Evolutionary conservation across 345 rosid species (phyloP), one percentile per base, ranked within the genome.

Genomic region (Acer saccharum): DNA sequence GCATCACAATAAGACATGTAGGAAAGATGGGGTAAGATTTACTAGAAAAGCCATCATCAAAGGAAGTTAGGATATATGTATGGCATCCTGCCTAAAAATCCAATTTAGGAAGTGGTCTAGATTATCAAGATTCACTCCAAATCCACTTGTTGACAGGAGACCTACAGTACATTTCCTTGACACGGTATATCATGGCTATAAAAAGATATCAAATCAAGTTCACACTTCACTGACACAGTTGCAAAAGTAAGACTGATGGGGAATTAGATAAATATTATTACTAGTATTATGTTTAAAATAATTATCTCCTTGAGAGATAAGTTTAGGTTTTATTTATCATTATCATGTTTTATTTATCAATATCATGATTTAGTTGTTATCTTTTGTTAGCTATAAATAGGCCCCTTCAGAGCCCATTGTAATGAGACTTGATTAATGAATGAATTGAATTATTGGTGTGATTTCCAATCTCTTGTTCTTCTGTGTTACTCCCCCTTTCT

Each of bases 1-100:
- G 81, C 73, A 76, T 48, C 44, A 11, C 16, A 75, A 44, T 68
- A 70, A 73, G 35, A 64, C 20, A 58, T n/a, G 73, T n/a, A 83
- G 74, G 77, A 71, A 61, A 46, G 46, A 20, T 25, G 44, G 7
- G 21, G 8, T 10, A 71, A 6, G 18, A 76, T 60, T 55, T 50
- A 77, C 25, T 39, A 48, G 65, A 66, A 77, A 72, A 44, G 61
- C 48, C 48, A 72, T 4, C 41, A 20, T 43, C 46, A 74, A 39
- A 63, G 63, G 44, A 65, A 66, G 32, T 29, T 55, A 27, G 7
- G 48, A 12, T 46, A 46, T 10, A 46, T 46, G 50, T 46, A 46
- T 46, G 50, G 50, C 13, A 2, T 46, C 50, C 10, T 46, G 50
- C 50, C 50, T 46, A 46, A 32, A 65, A 6, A 32, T 65, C 43